Percentiles rank a stretch among this genome's conserved stretches.
These are phyloP conservation scores for Boletus pseudo-olivaceus DNA, from an alignment of 768 basidiomycete species.

Conservation along the genomic window DNA sequence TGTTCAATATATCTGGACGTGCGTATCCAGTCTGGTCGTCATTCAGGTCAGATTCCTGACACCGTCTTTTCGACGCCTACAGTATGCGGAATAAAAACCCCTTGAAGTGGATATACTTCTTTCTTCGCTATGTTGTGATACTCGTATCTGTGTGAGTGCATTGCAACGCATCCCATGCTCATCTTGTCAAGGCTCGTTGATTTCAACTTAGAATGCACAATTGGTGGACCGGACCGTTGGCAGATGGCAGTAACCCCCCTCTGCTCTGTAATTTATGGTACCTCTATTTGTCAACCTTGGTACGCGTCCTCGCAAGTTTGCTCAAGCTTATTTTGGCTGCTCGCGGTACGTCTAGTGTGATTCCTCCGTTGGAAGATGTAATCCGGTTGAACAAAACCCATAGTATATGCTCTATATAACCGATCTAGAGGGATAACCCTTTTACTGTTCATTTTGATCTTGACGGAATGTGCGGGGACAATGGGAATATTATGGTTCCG, in stretches of 20 bases:
- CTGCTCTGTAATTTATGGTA: no score
- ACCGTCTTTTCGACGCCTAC: no score
- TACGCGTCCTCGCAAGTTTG: constrained; percentile 6
- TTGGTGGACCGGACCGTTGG: not conserved
- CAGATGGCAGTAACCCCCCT: not conserved
- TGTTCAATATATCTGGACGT: constrained; percentile 22
- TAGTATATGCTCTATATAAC: constrained; percentile 16
- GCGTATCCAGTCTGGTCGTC: constrained; percentile 1
- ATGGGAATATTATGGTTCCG: not conserved
- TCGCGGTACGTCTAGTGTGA: constrained; percentile 9
- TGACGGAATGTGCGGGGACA: not conserved
- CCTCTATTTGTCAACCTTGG: not conserved
- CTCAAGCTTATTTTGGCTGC: constrained; percentile 15
- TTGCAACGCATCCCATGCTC: not conserved
- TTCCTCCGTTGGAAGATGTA: not conserved
- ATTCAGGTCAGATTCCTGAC: not conserved
- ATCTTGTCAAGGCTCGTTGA: not conserved
- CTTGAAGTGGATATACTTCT: constrained; percentile 31
- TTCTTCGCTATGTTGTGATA: constrained; percentile 23
- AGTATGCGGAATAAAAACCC: constrained; percentile 21
- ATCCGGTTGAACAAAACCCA: not conserved
- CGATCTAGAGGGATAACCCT: constrained; percentile 1
- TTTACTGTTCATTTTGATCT: no score
- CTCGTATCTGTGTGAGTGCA: constrained; percentile 19
- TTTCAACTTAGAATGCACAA: constrained; percentile 12